phyloP scores from a whole-genome alignment of 805 yeast species.

The Hanseniaspora hatyaiensis region DNA sequence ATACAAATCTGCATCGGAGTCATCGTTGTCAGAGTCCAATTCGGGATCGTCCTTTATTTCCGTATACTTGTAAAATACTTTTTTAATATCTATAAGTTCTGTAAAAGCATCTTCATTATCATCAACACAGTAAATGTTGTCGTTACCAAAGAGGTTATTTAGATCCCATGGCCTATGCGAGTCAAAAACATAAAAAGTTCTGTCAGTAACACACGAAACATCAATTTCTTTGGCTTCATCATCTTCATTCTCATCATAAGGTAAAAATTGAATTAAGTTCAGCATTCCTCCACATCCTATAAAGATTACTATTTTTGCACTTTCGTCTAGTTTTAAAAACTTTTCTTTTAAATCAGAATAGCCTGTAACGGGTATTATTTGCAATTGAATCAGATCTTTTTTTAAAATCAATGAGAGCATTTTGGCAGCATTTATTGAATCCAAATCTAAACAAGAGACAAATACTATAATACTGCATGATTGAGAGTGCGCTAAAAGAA shows the following conservation, averaged over 20 bases:
- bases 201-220: constrained; percentile 23
- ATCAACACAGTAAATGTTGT: constrained; percentile 67
- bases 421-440: constrained; percentile 80
- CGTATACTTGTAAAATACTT: constrained; percentile 49
- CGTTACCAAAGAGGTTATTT: constrained; percentile 80
- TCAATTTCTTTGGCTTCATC: constrained; percentile 32
- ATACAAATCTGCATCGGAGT: constrained; percentile 28
- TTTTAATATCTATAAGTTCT: constrained; percentile 42
- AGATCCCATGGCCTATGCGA: constrained; percentile 95
- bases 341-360: constrained; percentile 62
- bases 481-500: constrained; percentile 5
- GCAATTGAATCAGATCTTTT: constrained; percentile 74
- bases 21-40: constrained; percentile 32
- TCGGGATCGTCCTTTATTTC: constrained; percentile 32
- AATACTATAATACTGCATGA: constrained; percentile 75
- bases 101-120: constrained; percentile 46
- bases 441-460: constrained; percentile 82
- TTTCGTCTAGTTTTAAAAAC: constrained; percentile 54
- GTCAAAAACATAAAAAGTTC: constrained; percentile 73
- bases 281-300: constrained; percentile 92
- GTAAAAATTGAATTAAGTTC: constrained; percentile 57
- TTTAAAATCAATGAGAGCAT: constrained; percentile 60
- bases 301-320: constrained; percentile 62
- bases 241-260: constrained; percentile 50
- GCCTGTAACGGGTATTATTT: constrained; percentile 86